These are phyloP conservation scores for Amylocystis lapponica DNA, from an alignment of 768 basidiomycete genomes.

Conservation along the genomic window DNA sequence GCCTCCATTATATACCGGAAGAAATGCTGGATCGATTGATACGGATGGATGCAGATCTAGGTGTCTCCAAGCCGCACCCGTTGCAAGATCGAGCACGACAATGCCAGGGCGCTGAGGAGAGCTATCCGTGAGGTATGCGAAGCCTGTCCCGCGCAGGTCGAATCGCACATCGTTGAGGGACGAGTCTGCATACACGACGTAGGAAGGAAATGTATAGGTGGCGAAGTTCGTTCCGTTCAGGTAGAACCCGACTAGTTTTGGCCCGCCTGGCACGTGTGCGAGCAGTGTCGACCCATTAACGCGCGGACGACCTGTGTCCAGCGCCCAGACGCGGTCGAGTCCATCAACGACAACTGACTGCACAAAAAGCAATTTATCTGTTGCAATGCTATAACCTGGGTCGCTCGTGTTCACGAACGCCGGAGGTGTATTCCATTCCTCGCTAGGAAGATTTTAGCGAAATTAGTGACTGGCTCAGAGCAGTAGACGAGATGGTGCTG, in stretches of 20 bases:
- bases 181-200: conserved; percentile 16
- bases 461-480: neutral
- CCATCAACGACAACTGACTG: conserved; percentile 22
- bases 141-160: conserved; percentile 17
- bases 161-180: conserved; percentile 19
- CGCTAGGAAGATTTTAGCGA: conserved; percentile 1
- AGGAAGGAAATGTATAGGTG: conserved; percentile 15
- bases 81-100: conserved; percentile 13
- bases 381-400: conserved; percentile 12
- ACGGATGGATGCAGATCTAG: conserved; percentile 12
- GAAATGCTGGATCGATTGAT: conserved; percentile 1
- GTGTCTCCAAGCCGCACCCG: conserved; percentile 14
- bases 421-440: conserved; percentile 17
- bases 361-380: conserved; percentile 16
- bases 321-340: conserved; percentile 18
- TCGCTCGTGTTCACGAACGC: conserved; percentile 14
- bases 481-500: neutral
- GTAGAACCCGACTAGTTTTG: conserved; percentile 19
- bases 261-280: conserved; percentile 13
- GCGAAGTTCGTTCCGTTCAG: conserved; percentile 11
- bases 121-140: conserved; percentile 17
- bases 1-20: conserved; percentile 12
- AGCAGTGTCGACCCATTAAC: conserved; percentile 15
- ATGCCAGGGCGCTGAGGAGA: conserved; percentile 14
- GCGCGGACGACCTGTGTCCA: conserved; percentile 20